Evolutionary conservation across 2,329 filamentous ascomycete species (phyloP), one percentile per base, ranked within the genome.

Genomic region (Mycosphaerella arachidis): DNA sequence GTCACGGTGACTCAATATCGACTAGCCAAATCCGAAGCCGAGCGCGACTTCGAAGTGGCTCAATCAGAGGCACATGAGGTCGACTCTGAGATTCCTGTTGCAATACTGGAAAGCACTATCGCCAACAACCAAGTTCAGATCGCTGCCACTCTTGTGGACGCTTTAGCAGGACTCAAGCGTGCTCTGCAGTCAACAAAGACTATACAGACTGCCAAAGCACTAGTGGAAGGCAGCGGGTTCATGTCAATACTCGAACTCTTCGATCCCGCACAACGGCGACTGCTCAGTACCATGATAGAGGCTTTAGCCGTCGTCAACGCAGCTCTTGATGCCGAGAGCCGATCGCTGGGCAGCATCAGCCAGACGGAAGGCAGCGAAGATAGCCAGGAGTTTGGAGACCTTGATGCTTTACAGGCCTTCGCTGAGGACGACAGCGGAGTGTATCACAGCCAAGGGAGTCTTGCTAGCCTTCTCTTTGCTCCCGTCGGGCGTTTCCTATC

Each of bases 311-410:
- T 84, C 6, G 69, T 84, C 6, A 68, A 76, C 9, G 69, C 74
- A 35, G 82, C 81, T 66, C 57, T 72, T 1, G 62, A 67, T 8
- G 48, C 64, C 63, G 62, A 64, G 55, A 48, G 57, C 61, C 59
- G 52, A 5, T n/a, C 50, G 18, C 12, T 10, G 64, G 61, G 48
- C 57, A 53, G 37, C 46, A n/a, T 55, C 70, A n/a, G 56, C 59
- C 13, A 68, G 76, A 74, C 77, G 46, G 56, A 64, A 20, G 64
- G 55, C 12, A 82, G 78, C 57, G 84, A 86, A 55, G 85, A 87
- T 56, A 87, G 84, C 63, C 85, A 87, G 68, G 84, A 87, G 51
- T 87, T 85, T 66, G 84, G 84, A 31, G 83, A 85, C 60, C 84
- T 81, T 74, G 75, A 79, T 24, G 83, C 78, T 20, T 74, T 86